phyloP scores from a whole-genome alignment of 2,329 filamentous ascomycete species.

The Neoascochyta sp. region DNA sequence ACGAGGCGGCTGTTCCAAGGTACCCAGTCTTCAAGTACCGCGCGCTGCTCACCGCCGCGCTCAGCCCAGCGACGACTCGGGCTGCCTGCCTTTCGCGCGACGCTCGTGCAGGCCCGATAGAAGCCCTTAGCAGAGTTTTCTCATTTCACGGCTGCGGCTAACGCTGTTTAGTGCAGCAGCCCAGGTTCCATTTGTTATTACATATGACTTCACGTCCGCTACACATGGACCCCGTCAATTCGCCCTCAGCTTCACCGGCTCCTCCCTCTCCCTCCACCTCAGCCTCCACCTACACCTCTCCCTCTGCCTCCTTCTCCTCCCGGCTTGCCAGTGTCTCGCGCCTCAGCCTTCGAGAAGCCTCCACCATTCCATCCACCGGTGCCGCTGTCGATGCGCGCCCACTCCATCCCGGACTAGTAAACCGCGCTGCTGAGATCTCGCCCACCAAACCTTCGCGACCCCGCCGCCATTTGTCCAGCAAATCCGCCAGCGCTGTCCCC shows the following conservation, averaged over 20 bases:
- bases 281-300: constrained; percentile 6
- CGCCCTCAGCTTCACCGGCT: constrained; percentile 10
- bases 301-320: constrained; percentile 6
- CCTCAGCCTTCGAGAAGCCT: constrained; percentile 13
- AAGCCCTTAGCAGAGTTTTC: constrained; percentile 35
- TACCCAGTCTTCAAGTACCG: constrained; percentile 16
- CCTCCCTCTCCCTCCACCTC: constrained; percentile 9
- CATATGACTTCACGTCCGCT: constrained; percentile 33
- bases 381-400: constrained; percentile 28
- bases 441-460: constrained; percentile 27
- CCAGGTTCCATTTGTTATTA: constrained; percentile 26
- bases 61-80: constrained; percentile 20
- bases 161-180: constrained; percentile 28
- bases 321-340: constrained; percentile 14
- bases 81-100: constrained; percentile 25
- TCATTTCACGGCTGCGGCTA: constrained; percentile 27
- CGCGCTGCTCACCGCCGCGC: constrained; percentile 26
- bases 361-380: constrained; percentile 17
- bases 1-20: too few relatives aligned
- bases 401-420: constrained; percentile 30
- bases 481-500: constrained; percentile 45
- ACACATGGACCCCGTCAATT: constrained; percentile 19
- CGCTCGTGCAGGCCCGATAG: constrained; percentile 28
- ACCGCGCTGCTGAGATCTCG: constrained; percentile 28
- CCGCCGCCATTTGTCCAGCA: constrained; percentile 32